Conservation (phyloP, 805 yeast genomes). For the Yarrowia keelungensis region DNA sequence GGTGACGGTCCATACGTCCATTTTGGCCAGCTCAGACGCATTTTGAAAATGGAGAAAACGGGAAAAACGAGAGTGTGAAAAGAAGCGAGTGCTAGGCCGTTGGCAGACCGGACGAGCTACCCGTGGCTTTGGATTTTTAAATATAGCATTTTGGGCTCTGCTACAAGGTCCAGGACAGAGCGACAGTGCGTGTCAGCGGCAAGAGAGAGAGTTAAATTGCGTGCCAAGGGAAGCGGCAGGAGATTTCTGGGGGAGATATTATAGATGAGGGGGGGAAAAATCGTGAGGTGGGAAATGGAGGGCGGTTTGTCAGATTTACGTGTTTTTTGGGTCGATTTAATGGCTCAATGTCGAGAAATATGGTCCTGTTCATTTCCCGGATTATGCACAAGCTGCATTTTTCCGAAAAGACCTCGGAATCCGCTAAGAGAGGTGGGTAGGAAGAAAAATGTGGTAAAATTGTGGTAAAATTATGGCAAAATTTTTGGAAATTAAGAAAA, state of each 20-base stretch:
- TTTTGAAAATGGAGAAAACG: background rate
- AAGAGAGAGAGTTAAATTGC: background rate
- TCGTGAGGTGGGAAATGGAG: no score
- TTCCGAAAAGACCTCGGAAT: constrained; percentile 24
- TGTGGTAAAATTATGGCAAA: no score
- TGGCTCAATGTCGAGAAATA: no score
- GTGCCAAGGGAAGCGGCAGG: background rate
- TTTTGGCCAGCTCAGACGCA: constrained; percentile 21
- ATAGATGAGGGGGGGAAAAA: no score
- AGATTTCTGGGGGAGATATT: no score
- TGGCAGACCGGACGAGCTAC: background rate
- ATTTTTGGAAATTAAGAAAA: no score
- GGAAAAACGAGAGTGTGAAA: background rate
- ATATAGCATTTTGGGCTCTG: constrained; percentile 1
- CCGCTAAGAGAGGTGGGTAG: background rate
- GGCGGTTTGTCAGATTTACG: no score
- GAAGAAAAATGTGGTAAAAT: no score
- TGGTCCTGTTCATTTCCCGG: background rate
- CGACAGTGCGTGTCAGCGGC: constrained; percentile 2
- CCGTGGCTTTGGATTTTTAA: background rate
- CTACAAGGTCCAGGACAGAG: background rate
- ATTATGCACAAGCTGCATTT: constrained; percentile 25
- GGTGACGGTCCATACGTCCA: constrained; percentile 24
- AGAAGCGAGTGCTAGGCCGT: background rate
- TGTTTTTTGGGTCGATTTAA: no score